phyloP scores from a whole-genome alignment of 352 stramenopile genomes.

The Globisporangium radiosum region DNA sequence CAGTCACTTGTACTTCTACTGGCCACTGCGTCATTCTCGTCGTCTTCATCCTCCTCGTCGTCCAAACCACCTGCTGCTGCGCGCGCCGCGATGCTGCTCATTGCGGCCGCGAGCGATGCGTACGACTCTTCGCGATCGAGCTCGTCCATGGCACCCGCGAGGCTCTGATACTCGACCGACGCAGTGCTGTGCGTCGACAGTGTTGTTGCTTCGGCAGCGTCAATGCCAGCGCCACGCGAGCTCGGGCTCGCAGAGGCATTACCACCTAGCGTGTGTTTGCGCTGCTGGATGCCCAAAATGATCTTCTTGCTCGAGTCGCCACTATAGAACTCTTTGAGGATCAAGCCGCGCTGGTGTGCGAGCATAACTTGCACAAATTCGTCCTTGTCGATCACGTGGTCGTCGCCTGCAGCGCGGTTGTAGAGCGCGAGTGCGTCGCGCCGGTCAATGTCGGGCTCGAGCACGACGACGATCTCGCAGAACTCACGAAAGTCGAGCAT shows the following conservation, averaged over 20 bases:
- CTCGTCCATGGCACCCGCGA: conserved; percentile 16
- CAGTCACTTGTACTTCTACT: not conserved
- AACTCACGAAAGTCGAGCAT: conserved; percentile 72
- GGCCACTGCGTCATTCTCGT: conserved; percentile 16
- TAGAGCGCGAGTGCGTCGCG: conserved; percentile 55
- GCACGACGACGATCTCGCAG: conserved; percentile 47
- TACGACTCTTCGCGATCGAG: conserved; percentile 54
- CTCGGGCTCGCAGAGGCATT: not conserved
- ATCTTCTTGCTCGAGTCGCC: conserved; percentile 50
- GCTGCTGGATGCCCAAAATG: conserved; percentile 37
- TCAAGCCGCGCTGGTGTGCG: conserved; percentile 52
- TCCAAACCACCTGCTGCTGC: conserved; percentile 6
- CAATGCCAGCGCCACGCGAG: not conserved
- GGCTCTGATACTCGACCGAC: conserved; percentile 18
- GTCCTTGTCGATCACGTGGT: conserved; percentile 77
- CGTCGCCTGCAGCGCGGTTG: conserved; percentile 52
- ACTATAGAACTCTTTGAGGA: conserved; percentile 60
- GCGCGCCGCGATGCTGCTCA: conserved; percentile 19
- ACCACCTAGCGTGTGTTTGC: conserved; percentile 29
- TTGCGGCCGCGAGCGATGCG: conserved; percentile 44
- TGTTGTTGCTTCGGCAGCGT: too few species aligned
- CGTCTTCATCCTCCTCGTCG: conserved; percentile 20
- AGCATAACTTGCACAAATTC: conserved; percentile 78
- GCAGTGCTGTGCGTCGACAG: not conserved
- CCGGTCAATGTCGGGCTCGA: conserved; percentile 62